Percentiles rank a stretch among this genome's conserved stretches.
Evolutionary conservation across 306 rosid species (phyloP).

Genomic region (Fragaria vesca): DNA sequence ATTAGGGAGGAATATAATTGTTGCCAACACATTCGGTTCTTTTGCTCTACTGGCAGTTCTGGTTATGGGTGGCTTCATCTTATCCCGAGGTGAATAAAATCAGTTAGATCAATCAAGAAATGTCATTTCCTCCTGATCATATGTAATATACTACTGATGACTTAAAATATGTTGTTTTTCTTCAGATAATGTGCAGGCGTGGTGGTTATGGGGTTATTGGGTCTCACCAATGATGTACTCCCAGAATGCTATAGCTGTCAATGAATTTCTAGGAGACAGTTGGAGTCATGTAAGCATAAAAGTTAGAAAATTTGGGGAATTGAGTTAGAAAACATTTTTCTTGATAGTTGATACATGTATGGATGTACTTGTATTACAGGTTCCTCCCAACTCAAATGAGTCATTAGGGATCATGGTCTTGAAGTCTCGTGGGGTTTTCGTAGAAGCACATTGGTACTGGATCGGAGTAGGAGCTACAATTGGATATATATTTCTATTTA

Average conservation of each 20-base stretch:
- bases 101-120: neutral
- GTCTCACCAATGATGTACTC: conserved; percentile 42
- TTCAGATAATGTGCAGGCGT: conserved; percentile 30
- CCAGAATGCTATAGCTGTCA: conserved; percentile 35
- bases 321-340: too few species aligned
- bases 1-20: conserved; percentile 40
- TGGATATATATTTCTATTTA: conserved; percentile 34
- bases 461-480: conserved; percentile 36
- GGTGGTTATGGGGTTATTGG: conserved; percentile 58
- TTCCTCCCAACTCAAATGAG: conserved; percentile 23
- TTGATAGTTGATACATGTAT: neutral
- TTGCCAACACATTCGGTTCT: conserved; percentile 52
- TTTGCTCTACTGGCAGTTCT: conserved; percentile 43
- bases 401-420: conserved; percentile 31
- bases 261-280: conserved; percentile 38
- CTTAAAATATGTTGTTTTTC: neutral
- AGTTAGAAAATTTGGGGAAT: neutral
- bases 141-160: neutral
- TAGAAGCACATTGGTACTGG: conserved; percentile 46
- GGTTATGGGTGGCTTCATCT: conserved; percentile 48
- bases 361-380: conserved; percentile 1
- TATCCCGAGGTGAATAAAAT: conserved; percentile 35
- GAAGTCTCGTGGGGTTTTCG: conserved; percentile 33
- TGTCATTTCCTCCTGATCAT: neutral
- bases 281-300: conserved; percentile 36